A percentile compares a stretch with the other conserved stretches of the same genome.
phyloP scores from a whole-genome alignment of 225 moss, liverwort and hornwort species.

The Marchantia paleacea region DNA sequence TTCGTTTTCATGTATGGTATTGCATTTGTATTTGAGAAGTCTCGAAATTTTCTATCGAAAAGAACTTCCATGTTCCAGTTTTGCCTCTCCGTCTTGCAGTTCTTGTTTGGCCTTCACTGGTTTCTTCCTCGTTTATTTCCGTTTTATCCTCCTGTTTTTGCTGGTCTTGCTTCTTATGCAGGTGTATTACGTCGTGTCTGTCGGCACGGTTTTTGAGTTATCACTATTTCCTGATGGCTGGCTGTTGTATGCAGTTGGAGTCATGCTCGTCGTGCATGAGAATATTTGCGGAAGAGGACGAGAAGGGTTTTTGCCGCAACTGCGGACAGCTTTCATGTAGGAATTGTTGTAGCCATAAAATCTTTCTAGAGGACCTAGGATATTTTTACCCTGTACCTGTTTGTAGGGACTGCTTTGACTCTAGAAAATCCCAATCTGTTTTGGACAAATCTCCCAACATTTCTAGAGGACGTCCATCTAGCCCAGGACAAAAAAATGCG shows the following conservation, averaged over 20 bases:
- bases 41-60: too few relatives aligned
- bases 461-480: background rate
- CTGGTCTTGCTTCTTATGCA: background rate
- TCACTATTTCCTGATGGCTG: background rate
- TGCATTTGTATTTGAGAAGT: background rate
- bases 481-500: background rate
- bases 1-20: background rate
- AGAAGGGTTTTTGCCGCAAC: conserved; percentile 64
- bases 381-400: conserved; percentile 72
- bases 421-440: conserved; percentile 34
- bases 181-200: too few relatives aligned
- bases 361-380: conserved; percentile 68
- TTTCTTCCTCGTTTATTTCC: background rate
- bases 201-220: background rate
- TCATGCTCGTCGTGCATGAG: conserved; percentile 63
- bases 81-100: background rate
- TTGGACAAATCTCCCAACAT: conserved; percentile 12
- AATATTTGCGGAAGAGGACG: conserved; percentile 41
- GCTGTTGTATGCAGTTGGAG: conserved; percentile 49
- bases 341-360: conserved; percentile 54
- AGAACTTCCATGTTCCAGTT: background rate
- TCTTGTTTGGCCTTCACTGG: background rate
- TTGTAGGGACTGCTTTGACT: conserved; percentile 67
- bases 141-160: background rate
- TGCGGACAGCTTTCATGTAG: conserved; percentile 76